Evolutionary conservation across 2,329 filamentous ascomycete genomes (phyloP), one percentile per base, ranked within the genome.

Genomic region (Exophiala bonariae): DNA sequence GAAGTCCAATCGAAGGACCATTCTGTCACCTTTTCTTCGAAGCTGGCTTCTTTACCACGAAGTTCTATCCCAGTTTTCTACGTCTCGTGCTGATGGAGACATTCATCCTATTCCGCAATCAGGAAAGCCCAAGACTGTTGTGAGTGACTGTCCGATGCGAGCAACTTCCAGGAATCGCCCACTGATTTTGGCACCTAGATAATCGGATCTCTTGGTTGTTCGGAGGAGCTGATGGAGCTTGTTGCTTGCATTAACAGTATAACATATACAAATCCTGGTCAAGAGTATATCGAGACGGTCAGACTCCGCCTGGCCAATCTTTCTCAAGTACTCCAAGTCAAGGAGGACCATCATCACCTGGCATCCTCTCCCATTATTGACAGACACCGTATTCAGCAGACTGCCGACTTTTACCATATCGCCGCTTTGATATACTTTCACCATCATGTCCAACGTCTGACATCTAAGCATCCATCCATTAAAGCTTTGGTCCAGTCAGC

Each of bases 351-450:
- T 26, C 18, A 41, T 13, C 13, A 22, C 20, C 39, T 9, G 6
- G 19, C 36, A 14, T 14, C 3, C 11, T 18, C 22, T 17, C 22
- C 23, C 13, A 9, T 2, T 9, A 41, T 41, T 19, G 16, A 41
- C 39, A 16, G 31, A 31, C n/a, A 9, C 9, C 39, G 26, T 3
- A 41, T 41, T 32, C 39, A 31, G 16, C 9, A 14, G 13, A 43
- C 41, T 9, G 41, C 41, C 23, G 41, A 35, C 16, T 35, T 43
- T 13, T 43, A 43, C 30, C 41, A 35, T 16, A 10, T 43, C 13
- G 41, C 41, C 20, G 32, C 41, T 18, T n/a, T 43, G 17, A 34
- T 43, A 2, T 43, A 43, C n/a, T 43, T 43, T 35, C 41, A 31
- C 14, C 39, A 30, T 14, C 39, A 31, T 18, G 31, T 41, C 14